Conservation (phyloP, 73 alveolate species). For the Vitrella brassicaformis region DNA sequence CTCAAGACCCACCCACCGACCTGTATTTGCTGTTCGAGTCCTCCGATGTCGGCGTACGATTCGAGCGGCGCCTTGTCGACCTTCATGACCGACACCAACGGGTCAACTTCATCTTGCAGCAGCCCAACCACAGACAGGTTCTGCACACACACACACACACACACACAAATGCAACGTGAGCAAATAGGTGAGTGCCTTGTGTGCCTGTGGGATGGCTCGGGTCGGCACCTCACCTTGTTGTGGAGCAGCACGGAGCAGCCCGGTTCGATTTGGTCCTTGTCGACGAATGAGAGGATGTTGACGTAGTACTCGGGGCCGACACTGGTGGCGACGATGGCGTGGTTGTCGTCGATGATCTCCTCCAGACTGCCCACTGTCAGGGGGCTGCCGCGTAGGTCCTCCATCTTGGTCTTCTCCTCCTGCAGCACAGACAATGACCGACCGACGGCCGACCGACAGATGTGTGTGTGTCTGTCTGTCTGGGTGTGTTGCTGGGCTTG, state of each 20-base stretch:
- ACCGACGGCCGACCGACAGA: not conserved
- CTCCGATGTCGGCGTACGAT: conserved; percentile 96
- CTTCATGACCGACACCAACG: conserved; percentile 95
- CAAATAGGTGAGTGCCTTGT: too few species aligned
- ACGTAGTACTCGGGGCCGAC: conserved; percentile 94
- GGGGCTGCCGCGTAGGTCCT: conserved; percentile 91
- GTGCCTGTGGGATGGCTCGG: too few species aligned
- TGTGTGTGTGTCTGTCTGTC: not conserved
- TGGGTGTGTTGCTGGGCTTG: not conserved
- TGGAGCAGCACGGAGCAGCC: conserved; percentile 91
- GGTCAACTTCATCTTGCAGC: conserved; percentile 95
- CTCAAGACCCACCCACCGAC: conserved; percentile 9
- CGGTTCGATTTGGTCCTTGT: conserved; percentile 87
- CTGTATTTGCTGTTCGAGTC: conserved; percentile 87
- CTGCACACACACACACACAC: not conserved
- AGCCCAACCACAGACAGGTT: conserved; percentile 88
- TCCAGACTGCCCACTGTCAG: conserved; percentile 88
- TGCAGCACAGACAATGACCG: not conserved
- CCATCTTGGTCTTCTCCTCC: conserved; percentile 83
- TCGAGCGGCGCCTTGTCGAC: conserved; percentile 96
- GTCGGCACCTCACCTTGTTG: conserved; percentile 59
- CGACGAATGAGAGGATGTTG: conserved; percentile 87
- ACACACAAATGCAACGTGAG: too few species aligned
- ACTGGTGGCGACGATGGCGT: conserved; percentile 83
- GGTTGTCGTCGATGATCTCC: conserved; percentile 89